phyloP scores from a whole-genome alignment of 2,329 filamentous ascomycete genomes.

The Alternaria tenuissima region DNA sequence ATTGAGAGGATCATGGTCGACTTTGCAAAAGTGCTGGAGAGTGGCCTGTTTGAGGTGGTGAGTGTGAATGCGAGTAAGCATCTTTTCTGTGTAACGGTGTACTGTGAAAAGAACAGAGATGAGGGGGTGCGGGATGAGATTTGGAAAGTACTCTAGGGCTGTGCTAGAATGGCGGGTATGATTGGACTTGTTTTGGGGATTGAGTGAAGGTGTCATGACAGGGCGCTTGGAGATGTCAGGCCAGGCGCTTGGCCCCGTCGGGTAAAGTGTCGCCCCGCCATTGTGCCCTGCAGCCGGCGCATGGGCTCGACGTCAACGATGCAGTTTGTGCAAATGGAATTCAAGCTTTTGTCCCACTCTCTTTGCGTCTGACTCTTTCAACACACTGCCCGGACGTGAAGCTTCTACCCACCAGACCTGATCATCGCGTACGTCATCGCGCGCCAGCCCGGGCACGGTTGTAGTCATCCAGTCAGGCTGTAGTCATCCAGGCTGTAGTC shows the following conservation, averaged over 20 bases:
- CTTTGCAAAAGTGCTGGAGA: slow-evolving; percentile 12
- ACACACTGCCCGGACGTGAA: background rate
- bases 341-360: slow-evolving; percentile 4
- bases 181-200: too few species aligned
- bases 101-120: slow-evolving; percentile 4
- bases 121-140: too few species aligned
- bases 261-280: slow-evolving; percentile 2
- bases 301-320: slow-evolving; percentile 7
- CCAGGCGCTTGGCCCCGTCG: slow-evolving; percentile 2
- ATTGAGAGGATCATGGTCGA: slow-evolving; percentile 13
- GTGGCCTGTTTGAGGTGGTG: slow-evolving; percentile 8
- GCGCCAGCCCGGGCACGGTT: background rate
- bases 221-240: background rate
- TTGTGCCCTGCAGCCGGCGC: background rate
- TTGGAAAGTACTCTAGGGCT: background rate
- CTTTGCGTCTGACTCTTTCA: background rate
- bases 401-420: background rate
- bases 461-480: background rate
- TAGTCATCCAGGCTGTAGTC: background rate
- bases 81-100: slow-evolving; percentile 11
- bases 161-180: too few species aligned
- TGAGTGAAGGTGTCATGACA: background rate
- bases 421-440: background rate
- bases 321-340: background rate
- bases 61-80: slow-evolving; percentile 17